Evolutionary conservation across 805 yeast species (phyloP).

Genomic region (Priceomyces castillae): DNA sequence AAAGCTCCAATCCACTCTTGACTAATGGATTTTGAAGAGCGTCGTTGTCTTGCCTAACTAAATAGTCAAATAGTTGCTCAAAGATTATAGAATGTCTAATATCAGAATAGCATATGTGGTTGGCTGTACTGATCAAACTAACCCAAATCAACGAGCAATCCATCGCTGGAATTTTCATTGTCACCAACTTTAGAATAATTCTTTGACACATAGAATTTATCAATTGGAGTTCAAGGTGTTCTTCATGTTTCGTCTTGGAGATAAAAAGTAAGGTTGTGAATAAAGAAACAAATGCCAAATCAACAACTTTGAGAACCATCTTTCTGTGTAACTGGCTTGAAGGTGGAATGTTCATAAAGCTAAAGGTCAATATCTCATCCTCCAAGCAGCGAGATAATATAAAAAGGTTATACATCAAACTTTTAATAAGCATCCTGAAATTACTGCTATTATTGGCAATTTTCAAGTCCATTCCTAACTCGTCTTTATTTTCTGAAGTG

Average conservation of each 20-base stretch:
- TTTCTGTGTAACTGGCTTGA: slow-evolving; percentile 10
- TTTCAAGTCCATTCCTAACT: slow-evolving; percentile 4
- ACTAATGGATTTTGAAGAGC: slow-evolving; percentile 18
- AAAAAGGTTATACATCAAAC: slow-evolving; percentile 10
- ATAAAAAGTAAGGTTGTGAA: slow-evolving; percentile 12
- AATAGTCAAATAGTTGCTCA: slow-evolving; percentile 16
- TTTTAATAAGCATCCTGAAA: slow-evolving; percentile 6
- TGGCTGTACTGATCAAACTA: slow-evolving; percentile 25
- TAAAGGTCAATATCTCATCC: slow-evolving; percentile 16
- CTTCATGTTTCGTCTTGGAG: slow-evolving; percentile 4
- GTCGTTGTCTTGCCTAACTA: slow-evolving; percentile 10
- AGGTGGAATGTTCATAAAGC: slow-evolving; percentile 6
- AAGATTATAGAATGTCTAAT: slow-evolving; percentile 19
- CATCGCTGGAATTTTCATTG: slow-evolving; percentile 6
- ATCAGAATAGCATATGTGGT: slow-evolving; percentile 30
- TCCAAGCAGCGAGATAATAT: slow-evolving; percentile 9
- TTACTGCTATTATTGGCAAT: slow-evolving; percentile 2
- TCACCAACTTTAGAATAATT: slow-evolving; percentile 10
- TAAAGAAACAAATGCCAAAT: slow-evolving; percentile 17
- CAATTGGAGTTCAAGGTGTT: slow-evolving; percentile 1
- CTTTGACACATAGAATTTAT: slow-evolving; percentile 5
- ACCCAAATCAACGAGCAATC: slow-evolving; percentile 25
- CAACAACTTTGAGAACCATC: slow-evolving; percentile 12
- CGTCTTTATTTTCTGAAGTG: slow-evolving; percentile 6
- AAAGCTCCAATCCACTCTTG: slow-evolving; percentile 22